phyloP scores from a whole-genome alignment of 805 yeast genomes.

The Metschnikowia picachoensis region DNA sequence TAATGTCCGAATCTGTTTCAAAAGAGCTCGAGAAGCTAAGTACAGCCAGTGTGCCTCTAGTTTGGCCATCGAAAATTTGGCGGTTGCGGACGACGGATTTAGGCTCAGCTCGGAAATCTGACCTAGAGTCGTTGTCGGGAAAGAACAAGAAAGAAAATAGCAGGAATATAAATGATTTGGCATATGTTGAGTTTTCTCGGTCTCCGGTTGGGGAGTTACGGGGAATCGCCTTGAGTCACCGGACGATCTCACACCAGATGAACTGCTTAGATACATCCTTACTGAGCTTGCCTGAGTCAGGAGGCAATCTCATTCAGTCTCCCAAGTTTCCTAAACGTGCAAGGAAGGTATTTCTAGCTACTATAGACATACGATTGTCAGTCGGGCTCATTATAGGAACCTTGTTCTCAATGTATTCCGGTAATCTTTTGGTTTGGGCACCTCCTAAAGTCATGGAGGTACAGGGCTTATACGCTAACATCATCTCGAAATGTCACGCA shows the following conservation, averaged over 20 bases:
- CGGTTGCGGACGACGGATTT: slow-evolving; percentile 86
- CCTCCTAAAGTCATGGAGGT: slow-evolving; percentile 69
- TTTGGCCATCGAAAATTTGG: slow-evolving; percentile 71
- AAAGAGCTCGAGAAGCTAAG: slow-evolving; percentile 68
- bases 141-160: slow-evolving; percentile 13
- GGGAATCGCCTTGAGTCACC: slow-evolving; percentile 90
- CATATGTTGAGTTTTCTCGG: slow-evolving; percentile 88
- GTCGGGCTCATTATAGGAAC: slow-evolving; percentile 84
- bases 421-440: slow-evolving; percentile 76
- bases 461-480: slow-evolving; percentile 84
- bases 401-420: slow-evolving; percentile 76
- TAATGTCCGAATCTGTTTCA: slow-evolving; percentile 76
- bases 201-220: slow-evolving; percentile 88
- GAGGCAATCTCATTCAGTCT: slow-evolving; percentile 47
- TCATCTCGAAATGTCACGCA: slow-evolving; percentile 66
- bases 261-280: slow-evolving; percentile 64
- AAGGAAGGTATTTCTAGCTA: slow-evolving; percentile 51
- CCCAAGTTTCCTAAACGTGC: slow-evolving; percentile 31
- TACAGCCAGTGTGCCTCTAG: slow-evolving; percentile 35
- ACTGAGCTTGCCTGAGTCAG: slow-evolving; percentile 59
- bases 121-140: slow-evolving; percentile 23
- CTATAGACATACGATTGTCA: slow-evolving; percentile 47
- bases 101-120: slow-evolving; percentile 52
- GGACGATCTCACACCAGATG: slow-evolving; percentile 88
- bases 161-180: slow-evolving; percentile 50